A percentile compares a stretch with the other conserved stretches of the same genome.
phyloP scores from a whole-genome alignment of 257 asterid genomes.

The Solanum chiquidenum region DNA sequence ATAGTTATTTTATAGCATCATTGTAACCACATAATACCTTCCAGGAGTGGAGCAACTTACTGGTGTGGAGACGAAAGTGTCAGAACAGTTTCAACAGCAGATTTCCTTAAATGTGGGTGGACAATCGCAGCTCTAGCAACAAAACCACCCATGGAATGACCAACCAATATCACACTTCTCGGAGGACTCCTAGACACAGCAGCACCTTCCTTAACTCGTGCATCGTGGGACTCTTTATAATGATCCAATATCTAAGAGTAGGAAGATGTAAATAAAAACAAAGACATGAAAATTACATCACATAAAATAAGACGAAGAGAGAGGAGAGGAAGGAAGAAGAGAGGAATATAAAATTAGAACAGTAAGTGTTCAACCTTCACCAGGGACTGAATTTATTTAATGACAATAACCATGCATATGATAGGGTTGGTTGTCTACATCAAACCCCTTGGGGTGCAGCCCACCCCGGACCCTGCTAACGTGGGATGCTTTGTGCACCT shows the following conservation, averaged over 20 bases:
- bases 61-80: slow-evolving; percentile 97
- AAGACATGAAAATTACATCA: background rate
- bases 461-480: background rate
- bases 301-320: background rate
- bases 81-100: slow-evolving; percentile 78
- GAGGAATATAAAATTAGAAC: background rate
- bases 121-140: slow-evolving; percentile 94
- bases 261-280: background rate
- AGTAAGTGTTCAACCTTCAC: background rate
- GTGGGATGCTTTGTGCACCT: background rate
- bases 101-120: slow-evolving; percentile 83
- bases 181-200: slow-evolving; percentile 49
- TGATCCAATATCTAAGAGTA: slow-evolving; percentile 60
- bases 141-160: slow-evolving; percentile 99
- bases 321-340: background rate
- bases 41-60: slow-evolving; percentile 29
- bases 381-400: background rate
- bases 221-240: slow-evolving; percentile 58
- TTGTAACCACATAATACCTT: slow-evolving; percentile 1
- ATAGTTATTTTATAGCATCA: slow-evolving; percentile 6
- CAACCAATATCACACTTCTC: slow-evolving; percentile 86
- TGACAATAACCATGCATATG: background rate
- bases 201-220: slow-evolving; percentile 62
- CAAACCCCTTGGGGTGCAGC: background rate
- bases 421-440: background rate